Conservation (phyloP, 352 stramenopile genomes). For the Saprolegnia parasitica region DNA sequence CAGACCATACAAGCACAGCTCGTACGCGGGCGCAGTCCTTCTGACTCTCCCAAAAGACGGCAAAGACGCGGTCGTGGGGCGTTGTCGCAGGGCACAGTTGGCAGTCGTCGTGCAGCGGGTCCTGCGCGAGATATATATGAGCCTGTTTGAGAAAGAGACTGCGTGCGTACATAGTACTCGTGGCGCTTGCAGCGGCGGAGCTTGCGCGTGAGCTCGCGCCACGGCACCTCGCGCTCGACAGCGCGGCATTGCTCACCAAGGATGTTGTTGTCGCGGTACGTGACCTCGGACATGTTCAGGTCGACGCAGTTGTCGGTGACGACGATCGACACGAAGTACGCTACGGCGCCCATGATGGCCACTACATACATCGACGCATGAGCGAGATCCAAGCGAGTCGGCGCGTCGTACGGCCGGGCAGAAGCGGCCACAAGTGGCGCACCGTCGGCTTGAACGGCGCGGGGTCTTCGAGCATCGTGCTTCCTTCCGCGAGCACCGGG, state of each 20-base stretch:
- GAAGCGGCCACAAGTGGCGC: neutral
- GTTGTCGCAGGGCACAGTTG: neutral
- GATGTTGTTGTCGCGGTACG: slow-evolving; percentile 9
- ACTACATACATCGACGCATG: neutral
- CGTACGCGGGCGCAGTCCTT: slow-evolving; percentile 10
- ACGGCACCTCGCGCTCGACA: slow-evolving; percentile 7
- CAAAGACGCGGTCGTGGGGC: slow-evolving; percentile 12
- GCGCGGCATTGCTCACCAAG: slow-evolving; percentile 5
- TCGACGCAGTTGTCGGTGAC: slow-evolving; percentile 8
- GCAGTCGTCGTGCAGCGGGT: slow-evolving; percentile 17
- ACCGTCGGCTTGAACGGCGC: neutral
- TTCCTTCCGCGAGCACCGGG: neutral
- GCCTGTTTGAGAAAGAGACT: neutral
- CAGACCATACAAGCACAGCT: neutral
- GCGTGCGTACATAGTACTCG: slow-evolving; percentile 20
- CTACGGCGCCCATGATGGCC: neutral
- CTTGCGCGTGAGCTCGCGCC: slow-evolving; percentile 21
- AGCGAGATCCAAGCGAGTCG: neutral
- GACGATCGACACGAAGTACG: slow-evolving; percentile 1
- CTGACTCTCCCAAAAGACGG: slow-evolving; percentile 18
- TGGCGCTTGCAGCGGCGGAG: slow-evolving; percentile 9
- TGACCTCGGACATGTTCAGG: neutral
- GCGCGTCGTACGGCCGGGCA: neutral
- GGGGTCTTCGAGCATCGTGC: neutral
- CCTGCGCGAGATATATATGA: neutral